phyloP scores from a whole-genome alignment of 257 asterid genomes.

The Ophiorrhiza pumila region DNA sequence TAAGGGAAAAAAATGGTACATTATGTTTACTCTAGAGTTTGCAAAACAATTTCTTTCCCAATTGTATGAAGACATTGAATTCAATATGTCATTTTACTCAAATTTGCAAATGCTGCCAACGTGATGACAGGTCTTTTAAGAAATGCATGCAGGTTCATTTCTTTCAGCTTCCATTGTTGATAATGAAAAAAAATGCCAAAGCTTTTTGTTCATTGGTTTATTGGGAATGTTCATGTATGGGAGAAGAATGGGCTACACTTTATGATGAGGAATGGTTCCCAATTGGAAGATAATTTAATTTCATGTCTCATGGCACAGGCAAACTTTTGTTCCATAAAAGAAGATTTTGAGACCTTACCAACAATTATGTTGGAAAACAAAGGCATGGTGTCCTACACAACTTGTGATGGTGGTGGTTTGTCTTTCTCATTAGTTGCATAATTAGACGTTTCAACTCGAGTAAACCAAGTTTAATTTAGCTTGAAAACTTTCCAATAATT shows the following conservation, averaged over 20 bases:
- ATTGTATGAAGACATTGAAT: no score
- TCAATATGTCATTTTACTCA: not conserved
- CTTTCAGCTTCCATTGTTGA: no score
- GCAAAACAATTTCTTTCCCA: no score
- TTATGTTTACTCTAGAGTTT: no score
- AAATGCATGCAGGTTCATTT: not conserved
- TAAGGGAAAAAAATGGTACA: no score
- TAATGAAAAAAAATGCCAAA: not conserved
- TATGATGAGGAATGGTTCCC: slow-evolving; percentile 28
- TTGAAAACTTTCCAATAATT: slow-evolving; percentile 1
- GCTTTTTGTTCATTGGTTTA: not conserved
- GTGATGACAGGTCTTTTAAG: not conserved
- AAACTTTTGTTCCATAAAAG: slow-evolving; percentile 20
- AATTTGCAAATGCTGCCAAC: not conserved
- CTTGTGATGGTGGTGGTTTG: slow-evolving; percentile 28
- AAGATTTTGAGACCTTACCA: slow-evolving; percentile 27
- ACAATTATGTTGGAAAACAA: slow-evolving; percentile 21
- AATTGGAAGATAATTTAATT: slow-evolving; percentile 10
- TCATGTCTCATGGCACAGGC: slow-evolving; percentile 13
- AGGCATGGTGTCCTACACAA: slow-evolving; percentile 26
- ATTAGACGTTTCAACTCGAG: slow-evolving; percentile 21
- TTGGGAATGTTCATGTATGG: slow-evolving; percentile 42
- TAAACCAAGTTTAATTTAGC: slow-evolving; percentile 8
- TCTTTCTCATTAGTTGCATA: slow-evolving; percentile 26
- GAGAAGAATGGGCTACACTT: slow-evolving; percentile 32